Percentiles rank a stretch among this genome's conserved stretches.
Conservation (phyloP, 148 eudicot species). For the Rhododendron henanense region DNA sequence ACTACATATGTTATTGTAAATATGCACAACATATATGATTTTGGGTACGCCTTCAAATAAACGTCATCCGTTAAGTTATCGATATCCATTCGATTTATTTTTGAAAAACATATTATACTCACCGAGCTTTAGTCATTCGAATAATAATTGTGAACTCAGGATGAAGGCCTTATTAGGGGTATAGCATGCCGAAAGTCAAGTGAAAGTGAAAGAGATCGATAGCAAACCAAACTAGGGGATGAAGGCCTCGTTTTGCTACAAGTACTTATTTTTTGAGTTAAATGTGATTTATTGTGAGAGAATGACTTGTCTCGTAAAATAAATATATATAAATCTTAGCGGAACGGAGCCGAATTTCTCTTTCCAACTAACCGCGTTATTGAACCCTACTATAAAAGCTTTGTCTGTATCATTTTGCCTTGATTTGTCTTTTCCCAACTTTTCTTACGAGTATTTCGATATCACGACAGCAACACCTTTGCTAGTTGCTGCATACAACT, state of each 20-base stretch:
- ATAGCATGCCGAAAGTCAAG: not conserved
- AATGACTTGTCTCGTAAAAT: too few relatives aligned
- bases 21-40: not conserved
- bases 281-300: too few relatives aligned
- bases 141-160: not conserved
- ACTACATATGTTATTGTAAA: not conserved
- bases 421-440: not conserved
- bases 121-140: not conserved
- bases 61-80: too few relatives aligned
- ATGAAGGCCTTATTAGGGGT: too few relatives aligned
- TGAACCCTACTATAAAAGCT: not conserved
- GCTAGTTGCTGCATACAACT: not conserved
- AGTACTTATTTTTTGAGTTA: too few relatives aligned
- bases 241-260: too few relatives aligned
- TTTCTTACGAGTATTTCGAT: not conserved
- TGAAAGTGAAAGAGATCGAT: too few relatives aligned
- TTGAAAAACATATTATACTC: not conserved
- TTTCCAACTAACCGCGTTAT: not conserved
- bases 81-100: not conserved
- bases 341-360: too few relatives aligned
- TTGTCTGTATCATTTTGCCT: not conserved
- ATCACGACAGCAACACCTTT: not conserved
- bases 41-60: too few relatives aligned
- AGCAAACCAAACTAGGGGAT: too few relatives aligned
- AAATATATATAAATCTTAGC: too few relatives aligned